Conservation (phyloP, 108 stramenopile species). For the Cyclostephanos invisitatus region DNA sequence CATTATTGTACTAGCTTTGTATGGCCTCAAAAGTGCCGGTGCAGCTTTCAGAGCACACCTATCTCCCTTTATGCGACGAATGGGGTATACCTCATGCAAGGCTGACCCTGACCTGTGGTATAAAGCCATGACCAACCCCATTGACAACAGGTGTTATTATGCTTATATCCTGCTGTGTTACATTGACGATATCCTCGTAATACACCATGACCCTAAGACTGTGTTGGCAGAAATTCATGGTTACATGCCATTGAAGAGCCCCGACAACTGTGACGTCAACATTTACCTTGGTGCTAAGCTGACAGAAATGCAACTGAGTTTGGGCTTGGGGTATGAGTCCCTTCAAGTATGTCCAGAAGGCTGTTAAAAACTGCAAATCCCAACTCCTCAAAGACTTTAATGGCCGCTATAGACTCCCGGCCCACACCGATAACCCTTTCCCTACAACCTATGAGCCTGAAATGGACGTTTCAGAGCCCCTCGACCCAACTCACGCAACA, state of each 20-base stretch:
- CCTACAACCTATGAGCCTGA: constrained; percentile 21
- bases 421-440: constrained; percentile 23
- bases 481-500: constrained; percentile 5
- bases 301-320: not conserved
- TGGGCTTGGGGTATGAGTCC: not conserved
- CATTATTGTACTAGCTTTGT: constrained; percentile 13
- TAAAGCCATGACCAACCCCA: not conserved
- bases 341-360: constrained; percentile 22
- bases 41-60: constrained; percentile 13
- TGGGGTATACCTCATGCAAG: constrained; percentile 25
- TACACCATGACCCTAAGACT: not conserved
- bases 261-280: constrained; percentile 11
- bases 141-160: constrained; percentile 31
- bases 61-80: constrained; percentile 31
- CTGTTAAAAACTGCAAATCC: constrained; percentile 11
- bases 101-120: constrained; percentile 55
- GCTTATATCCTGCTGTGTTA: constrained; percentile 45
- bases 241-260: constrained; percentile 1
- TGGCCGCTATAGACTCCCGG: not conserved
- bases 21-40: constrained; percentile 16
- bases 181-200: not conserved
- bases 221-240: too few species aligned
- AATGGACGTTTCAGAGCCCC: not conserved
- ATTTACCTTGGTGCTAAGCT: constrained; percentile 39
- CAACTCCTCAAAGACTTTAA: not conserved